phyloP scores from a whole-genome alignment of 371 early-diverging fungal genomes.

The Actinomortierella wolfii region DNA sequence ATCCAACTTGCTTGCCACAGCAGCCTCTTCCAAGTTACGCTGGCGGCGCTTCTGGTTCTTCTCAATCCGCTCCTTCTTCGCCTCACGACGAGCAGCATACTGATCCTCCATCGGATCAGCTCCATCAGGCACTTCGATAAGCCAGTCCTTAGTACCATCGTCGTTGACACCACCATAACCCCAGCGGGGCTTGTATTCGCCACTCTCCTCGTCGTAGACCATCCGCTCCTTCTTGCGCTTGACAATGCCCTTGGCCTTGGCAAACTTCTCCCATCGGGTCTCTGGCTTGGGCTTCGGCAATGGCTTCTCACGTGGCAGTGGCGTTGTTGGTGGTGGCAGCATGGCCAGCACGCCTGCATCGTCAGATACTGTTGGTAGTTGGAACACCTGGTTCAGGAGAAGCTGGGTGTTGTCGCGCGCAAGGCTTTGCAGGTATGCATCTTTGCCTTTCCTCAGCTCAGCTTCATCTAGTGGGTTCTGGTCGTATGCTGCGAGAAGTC shows the following conservation, averaged over 20 bases:
- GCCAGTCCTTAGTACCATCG: conserved; percentile 79
- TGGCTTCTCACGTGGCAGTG: conserved; percentile 91
- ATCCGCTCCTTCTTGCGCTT: conserved; percentile 85
- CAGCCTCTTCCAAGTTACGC: conserved; percentile 84
- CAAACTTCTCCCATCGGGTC: conserved; percentile 99
- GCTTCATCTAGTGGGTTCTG: conserved; percentile 75
- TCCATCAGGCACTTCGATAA: conserved; percentile 87
- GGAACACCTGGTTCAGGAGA: conserved; percentile 88
- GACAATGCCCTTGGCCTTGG: conserved; percentile 96
- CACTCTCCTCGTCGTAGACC: conserved; percentile 87
- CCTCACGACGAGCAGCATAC: conserved; percentile 74
- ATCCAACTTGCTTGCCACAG: conserved; percentile 55
- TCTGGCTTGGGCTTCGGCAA: conserved; percentile 83
- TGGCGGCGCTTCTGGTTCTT: conserved; percentile 86
- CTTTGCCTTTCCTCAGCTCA: conserved; percentile 56
- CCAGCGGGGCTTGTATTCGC: conserved; percentile 89
- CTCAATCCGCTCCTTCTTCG: conserved; percentile 85
- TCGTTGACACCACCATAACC: conserved; percentile 91
- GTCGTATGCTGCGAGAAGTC: conserved; percentile 80
- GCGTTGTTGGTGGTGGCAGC: conserved; percentile 72
- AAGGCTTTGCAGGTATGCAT: conserved; percentile 69
- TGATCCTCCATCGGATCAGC: conserved; percentile 88
- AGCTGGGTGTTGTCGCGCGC: conserved; percentile 88
- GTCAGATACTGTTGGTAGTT: conserved; percentile 71
- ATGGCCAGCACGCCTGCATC: conserved; percentile 82